A percentile compares a stretch with the other conserved stretches of the same genome.
Conservation (phyloP, 2,329 filamentous ascomycete species). For the Hymenoscyphus linearis region DNA sequence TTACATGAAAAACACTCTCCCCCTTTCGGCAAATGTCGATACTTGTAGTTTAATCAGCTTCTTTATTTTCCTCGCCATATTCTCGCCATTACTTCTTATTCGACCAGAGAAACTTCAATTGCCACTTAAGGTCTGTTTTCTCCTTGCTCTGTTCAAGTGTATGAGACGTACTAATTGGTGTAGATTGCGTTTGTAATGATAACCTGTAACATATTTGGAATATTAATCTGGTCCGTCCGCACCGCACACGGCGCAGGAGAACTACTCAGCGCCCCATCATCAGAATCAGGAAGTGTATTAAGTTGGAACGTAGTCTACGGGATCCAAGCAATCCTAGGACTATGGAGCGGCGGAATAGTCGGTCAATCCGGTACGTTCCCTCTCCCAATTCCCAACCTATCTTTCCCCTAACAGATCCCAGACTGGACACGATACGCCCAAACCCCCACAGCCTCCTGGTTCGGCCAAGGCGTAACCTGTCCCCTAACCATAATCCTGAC, state of each 20-base stretch:
- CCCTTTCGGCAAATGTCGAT: constrained; percentile 33
- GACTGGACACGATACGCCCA: constrained; percentile 37
- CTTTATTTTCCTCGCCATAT: constrained; percentile 29
- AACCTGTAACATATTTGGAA: constrained; percentile 30
- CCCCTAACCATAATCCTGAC: constrained; percentile 37
- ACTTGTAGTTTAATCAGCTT: constrained; percentile 30
- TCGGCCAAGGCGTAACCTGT: constrained; percentile 31
- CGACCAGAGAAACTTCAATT: constrained; percentile 38
- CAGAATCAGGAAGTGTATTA: constrained; percentile 25
- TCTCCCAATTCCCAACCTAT: no score
- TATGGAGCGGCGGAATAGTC: constrained; percentile 28
- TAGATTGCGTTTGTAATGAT: constrained; percentile 31
- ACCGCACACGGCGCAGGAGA: constrained; percentile 28
- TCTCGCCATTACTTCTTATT: constrained; percentile 39
- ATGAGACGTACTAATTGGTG: not conserved
- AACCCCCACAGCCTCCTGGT: constrained; percentile 34
- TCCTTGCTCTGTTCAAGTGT: not conserved
- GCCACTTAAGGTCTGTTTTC: constrained; percentile 22
- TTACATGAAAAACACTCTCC: constrained; percentile 33
- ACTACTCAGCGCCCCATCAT: constrained; percentile 22
- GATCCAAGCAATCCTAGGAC: constrained; percentile 30
- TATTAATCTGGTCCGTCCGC: constrained; percentile 30
- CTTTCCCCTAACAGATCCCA: not conserved
- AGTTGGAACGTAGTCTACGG: constrained; percentile 31
- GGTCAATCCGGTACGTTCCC: constrained; percentile 25